phyloP scores from a whole-genome alignment of 192 early-diverging fungal genomes.

The Funneliformis geosporum region DNA sequence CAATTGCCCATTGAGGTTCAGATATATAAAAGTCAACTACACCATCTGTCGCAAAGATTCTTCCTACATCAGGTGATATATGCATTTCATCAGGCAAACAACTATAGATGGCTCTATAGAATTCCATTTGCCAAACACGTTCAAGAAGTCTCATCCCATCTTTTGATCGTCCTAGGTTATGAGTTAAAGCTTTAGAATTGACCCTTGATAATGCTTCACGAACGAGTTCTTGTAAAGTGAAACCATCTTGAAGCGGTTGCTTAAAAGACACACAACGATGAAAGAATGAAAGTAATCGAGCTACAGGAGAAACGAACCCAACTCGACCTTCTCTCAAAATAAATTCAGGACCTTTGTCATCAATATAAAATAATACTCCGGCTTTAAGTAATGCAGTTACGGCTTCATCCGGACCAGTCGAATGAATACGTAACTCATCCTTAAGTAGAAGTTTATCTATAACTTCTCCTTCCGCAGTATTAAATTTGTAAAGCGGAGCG shows the following conservation, averaged over 20 bases:
- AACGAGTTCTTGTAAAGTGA: slow-evolving; percentile 17
- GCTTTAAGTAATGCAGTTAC: slow-evolving; percentile 18
- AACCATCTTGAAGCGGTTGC: slow-evolving; percentile 24
- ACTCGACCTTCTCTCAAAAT: slow-evolving; percentile 5
- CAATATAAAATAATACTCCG: slow-evolving; percentile 20
- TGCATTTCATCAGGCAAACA: slow-evolving; percentile 30
- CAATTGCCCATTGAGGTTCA: slow-evolving; percentile 31
- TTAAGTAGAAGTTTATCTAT: slow-evolving; percentile 25
- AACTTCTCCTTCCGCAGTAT: neutral
- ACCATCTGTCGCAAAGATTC: slow-evolving; percentile 27
- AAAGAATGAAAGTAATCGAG: slow-evolving; percentile 20
- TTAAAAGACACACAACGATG: slow-evolving; percentile 18
- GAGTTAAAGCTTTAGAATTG: slow-evolving; percentile 22
- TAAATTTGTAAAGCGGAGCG: slow-evolving; percentile 25
- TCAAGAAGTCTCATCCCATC: slow-evolving; percentile 28
- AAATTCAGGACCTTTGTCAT: slow-evolving; percentile 28
- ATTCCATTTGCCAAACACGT: slow-evolving; percentile 34
- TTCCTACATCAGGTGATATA: slow-evolving; percentile 32
- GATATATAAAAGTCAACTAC: slow-evolving; percentile 29
- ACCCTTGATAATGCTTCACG: slow-evolving; percentile 23
- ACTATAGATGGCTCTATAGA: slow-evolving; percentile 26
- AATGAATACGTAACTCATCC: neutral
- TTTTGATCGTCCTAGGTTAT: slow-evolving; percentile 28
- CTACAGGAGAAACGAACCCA: slow-evolving; percentile 23
- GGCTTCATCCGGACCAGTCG: slow-evolving; percentile 5